A percentile compares a stretch with the other conserved stretches of the same genome.
Conservation (phyloP, 495 filamentous ascomycete genomes). For the Alectoria sarmentosa region DNA sequence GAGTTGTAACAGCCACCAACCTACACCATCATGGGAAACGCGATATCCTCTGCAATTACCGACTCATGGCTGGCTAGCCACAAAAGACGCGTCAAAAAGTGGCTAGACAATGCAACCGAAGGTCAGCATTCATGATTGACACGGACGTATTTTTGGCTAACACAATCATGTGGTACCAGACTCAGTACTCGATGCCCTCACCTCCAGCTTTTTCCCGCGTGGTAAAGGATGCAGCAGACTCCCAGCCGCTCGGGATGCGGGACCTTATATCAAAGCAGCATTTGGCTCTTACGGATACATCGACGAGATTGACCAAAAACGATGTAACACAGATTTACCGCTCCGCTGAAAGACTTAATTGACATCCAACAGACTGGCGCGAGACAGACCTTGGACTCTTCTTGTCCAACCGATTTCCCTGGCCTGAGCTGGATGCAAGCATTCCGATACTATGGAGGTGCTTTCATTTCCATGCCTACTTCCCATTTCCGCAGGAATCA, state of each 20-base stretch:
- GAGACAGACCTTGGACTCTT: background rate
- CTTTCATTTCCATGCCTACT: conserved; percentile 1
- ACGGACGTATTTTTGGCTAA: background rate
- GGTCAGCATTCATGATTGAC: background rate
- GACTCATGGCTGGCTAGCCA: background rate
- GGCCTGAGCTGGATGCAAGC: background rate
- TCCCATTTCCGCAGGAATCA: background rate
- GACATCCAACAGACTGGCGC: background rate
- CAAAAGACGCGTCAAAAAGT: background rate
- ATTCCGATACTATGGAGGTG: background rate
- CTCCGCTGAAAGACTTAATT: background rate
- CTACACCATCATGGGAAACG: background rate
- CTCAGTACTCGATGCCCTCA: background rate
- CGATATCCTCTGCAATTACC: background rate
- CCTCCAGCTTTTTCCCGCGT: background rate
- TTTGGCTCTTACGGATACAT: background rate
- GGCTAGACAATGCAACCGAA: conserved; percentile 1
- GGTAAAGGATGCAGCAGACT: background rate
- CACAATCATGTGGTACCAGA: background rate
- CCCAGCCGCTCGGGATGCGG: background rate
- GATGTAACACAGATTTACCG: background rate
- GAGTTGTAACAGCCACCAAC: background rate
- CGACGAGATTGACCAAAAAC: background rate
- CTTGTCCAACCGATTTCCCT: background rate
- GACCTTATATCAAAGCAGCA: background rate